Conservation (phyloP, 345 rosid genomes). For the Sisymbrium irio region DNA sequence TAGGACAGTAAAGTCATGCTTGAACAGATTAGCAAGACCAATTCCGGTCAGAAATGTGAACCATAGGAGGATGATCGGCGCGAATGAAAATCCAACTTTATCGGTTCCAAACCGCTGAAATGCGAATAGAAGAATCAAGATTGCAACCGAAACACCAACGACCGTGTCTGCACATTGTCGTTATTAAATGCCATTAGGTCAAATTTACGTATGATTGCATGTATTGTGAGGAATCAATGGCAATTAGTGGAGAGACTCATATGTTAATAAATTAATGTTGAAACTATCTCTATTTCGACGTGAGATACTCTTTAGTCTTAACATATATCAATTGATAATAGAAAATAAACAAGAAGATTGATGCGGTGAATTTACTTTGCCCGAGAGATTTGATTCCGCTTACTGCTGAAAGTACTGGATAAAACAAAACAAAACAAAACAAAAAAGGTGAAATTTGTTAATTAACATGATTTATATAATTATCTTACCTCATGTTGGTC, state of each 20-base stretch:
- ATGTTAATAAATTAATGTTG: too few species aligned
- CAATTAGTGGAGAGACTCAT: too few species aligned
- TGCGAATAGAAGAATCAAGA: slow-evolving; percentile 48
- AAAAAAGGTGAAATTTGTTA: not conserved
- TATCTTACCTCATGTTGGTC: not conserved
- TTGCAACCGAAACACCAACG: slow-evolving; percentile 58
- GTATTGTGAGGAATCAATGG: not conserved
- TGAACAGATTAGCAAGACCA: slow-evolving; percentile 64
- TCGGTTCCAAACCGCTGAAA: slow-evolving; percentile 69
- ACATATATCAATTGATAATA: not conserved
- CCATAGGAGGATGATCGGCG: slow-evolving; percentile 64
- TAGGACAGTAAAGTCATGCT: slow-evolving; percentile 49
- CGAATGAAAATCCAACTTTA: slow-evolving; percentile 65
- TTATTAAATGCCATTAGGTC: not conserved
- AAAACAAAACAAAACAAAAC: not conserved
- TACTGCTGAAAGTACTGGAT: slow-evolving; percentile 69
- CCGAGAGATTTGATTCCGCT: slow-evolving; percentile 65
- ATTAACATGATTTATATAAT: not conserved
- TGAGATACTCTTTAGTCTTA: not conserved
- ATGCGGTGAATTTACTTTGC: slow-evolving; percentile 40
- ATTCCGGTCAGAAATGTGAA: slow-evolving; percentile 52
- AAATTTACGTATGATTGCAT: not conserved
- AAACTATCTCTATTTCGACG: too few species aligned
- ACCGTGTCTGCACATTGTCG: slow-evolving; percentile 49
- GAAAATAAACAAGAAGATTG: not conserved